Percentiles rank a stretch among this genome's conserved stretches.
These are phyloP conservation scores for Candida saitoana DNA, from an alignment of 805 yeast genomes.

Conservation along the genomic window DNA sequence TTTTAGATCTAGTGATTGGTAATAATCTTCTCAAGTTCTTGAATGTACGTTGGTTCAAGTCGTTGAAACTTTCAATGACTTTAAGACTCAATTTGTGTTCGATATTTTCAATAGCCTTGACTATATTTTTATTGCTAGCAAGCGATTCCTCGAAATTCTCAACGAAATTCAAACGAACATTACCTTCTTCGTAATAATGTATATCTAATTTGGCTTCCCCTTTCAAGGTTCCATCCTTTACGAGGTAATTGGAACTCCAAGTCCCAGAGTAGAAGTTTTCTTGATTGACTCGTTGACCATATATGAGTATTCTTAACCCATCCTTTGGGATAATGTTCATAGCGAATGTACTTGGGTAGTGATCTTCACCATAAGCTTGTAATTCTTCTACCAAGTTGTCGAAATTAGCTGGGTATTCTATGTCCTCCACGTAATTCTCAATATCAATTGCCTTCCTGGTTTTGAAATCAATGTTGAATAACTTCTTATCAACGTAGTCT, in stretches of 20 bases:
- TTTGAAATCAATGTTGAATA: constrained; percentile 58
- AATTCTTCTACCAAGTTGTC: constrained; percentile 30
- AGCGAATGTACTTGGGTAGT: constrained; percentile 59
- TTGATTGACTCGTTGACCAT: constrained; percentile 70
- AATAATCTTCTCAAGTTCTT: constrained; percentile 84
- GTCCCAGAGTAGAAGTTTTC: constrained; percentile 84
- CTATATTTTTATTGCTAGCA: constrained; percentile 17
- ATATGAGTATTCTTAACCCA: constrained; percentile 48
- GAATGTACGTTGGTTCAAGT: constrained; percentile 75
- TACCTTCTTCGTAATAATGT: constrained; percentile 95
- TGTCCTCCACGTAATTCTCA: constrained; percentile 34
- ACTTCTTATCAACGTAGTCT: constrained; percentile 47
- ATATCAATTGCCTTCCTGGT: constrained; percentile 48
- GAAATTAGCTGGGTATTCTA: constrained; percentile 25
- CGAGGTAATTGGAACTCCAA: constrained; percentile 69
- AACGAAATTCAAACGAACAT: constrained; percentile 65
- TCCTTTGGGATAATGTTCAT: constrained; percentile 39
- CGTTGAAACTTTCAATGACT: constrained; percentile 59
- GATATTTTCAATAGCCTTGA: constrained; percentile 46
- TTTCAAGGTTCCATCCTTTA: constrained; percentile 32
- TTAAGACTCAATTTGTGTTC: constrained; percentile 61
- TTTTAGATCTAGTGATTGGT: constrained; percentile 86
- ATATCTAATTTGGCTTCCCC: constrained; percentile 68
- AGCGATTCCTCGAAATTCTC: constrained; percentile 27
- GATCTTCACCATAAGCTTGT: constrained; percentile 53